Conservation (phyloP, 805 yeast genomes). For the Starmerella roubikii region DNA sequence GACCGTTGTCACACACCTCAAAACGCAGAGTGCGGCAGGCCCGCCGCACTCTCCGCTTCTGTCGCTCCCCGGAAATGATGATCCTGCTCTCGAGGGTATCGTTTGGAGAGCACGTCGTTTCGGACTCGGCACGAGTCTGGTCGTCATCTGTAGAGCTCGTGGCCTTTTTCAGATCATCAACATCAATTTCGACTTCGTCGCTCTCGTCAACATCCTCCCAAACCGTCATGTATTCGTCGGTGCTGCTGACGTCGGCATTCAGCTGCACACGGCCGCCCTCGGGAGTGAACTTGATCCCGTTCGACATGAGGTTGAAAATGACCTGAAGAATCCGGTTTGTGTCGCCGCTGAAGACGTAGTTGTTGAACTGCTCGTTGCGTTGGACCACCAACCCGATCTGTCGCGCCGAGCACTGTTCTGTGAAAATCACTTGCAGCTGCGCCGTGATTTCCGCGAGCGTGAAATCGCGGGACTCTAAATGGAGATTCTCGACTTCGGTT, state of each 20-base stretch:
- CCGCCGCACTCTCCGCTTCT: neutral
- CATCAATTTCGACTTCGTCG: neutral
- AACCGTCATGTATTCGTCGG: neutral
- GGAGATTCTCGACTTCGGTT: conserved; percentile 71
- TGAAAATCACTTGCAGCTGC: conserved; percentile 76
- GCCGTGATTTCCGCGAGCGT: conserved; percentile 66
- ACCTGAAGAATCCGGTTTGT: conserved; percentile 82
- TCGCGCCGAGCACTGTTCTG: conserved; percentile 41
- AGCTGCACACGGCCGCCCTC: conserved; percentile 66
- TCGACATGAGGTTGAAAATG: conserved; percentile 82
- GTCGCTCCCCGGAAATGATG: too few relatives aligned
- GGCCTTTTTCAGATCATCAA: too few relatives aligned
- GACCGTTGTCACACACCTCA: conserved; percentile 79
- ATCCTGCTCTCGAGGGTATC: neutral
- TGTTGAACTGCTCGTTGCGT: conserved; percentile 1
- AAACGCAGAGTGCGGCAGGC: conserved; percentile 34
- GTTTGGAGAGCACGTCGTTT: neutral
- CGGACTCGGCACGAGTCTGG: neutral
- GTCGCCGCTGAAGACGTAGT: conserved; percentile 66
- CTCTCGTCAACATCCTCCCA: neutral
- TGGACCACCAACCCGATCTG: conserved; percentile 50
- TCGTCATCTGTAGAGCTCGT: neutral
- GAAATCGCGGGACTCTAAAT: conserved; percentile 72
- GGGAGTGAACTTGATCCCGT: conserved; percentile 85
- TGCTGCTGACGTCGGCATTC: neutral